Base-by-base conservation (phyloP, 345 rosid genomes). In the Nasturtium officinale region DNA sequence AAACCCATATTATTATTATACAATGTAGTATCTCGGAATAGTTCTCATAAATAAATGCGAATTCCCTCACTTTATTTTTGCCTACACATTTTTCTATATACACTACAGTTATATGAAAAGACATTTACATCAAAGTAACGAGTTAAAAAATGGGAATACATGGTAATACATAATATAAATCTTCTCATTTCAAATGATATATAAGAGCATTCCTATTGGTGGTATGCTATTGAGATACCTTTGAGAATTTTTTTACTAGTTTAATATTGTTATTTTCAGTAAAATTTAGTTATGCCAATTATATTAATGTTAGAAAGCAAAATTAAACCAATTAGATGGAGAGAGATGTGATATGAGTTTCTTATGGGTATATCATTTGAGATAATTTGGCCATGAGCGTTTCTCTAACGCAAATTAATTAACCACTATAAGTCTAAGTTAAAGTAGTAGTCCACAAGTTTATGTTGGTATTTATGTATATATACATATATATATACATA, bases 121-220 rank as follows among this genome's bases (percentile, higher is more conserved):
- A 62, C 54, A 62, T 30, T 61, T 15, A 52, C 17, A 62, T 42
- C 18, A 62, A 42, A 15, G 54, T 29, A 72, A 54, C 52, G 37
- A 25, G 17, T 12, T 12, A 51, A 51, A 7, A 37, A 50, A 50
- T n/a, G 48, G 48, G 48, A 61, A 50, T 2, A 16, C 60, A 50
- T 71, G 23, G 38, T 48, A 43, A 25, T 37, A 17, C 13, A 3
- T 8, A 7, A 18, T 71, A 38, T 25, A 51, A 33, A 18, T 17
- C 0, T 26, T 37, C 50, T 38, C 43, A 37, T 40, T 60, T 29
- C 32, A 61, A 60, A 38, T 3, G 2, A 37, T 12, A 13, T 20
- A 48, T 13, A 37, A n/a, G n/a, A n/a, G n/a, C n/a, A n/a, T n/a
- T n/a, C n/a, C n/a, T n/a, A n/a, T n/a, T n/a, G n/a, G n/a, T n/a